A percentile compares a stretch with the other conserved stretches of the same genome.
Conservation (phyloP, 306 rosid genomes). For the Prunus persica region DNA sequence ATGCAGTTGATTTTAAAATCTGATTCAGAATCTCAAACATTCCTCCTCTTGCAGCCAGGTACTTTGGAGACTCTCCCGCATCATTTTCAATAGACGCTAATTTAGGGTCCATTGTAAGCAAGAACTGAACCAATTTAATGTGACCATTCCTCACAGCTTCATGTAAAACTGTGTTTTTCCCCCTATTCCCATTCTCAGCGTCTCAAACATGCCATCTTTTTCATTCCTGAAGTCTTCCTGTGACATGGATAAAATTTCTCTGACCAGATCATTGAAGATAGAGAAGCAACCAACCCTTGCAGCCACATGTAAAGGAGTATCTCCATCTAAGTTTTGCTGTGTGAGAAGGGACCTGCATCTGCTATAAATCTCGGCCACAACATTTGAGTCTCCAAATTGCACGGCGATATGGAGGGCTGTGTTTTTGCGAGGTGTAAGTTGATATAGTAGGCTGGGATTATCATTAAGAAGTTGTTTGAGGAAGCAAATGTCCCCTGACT, state of each 20-base stretch:
- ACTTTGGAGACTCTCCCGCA: not conserved
- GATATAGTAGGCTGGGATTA: not conserved
- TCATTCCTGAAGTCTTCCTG: not conserved
- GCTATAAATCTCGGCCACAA: not conserved
- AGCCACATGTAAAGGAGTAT: not conserved
- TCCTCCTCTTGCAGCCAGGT: slow-evolving; percentile 4
- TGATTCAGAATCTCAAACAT: not conserved
- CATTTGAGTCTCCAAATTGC: not conserved
- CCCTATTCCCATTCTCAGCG: not conserved
- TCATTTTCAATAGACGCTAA: not conserved
- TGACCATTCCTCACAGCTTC: not conserved
- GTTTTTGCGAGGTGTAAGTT: not conserved
- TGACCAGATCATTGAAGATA: not conserved
- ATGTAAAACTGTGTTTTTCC: not conserved
- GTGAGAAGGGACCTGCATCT: not conserved
- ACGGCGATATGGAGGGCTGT: not conserved
- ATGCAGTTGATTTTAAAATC: not conserved
- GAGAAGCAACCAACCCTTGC: slow-evolving; percentile 1
- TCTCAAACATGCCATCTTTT: not conserved
- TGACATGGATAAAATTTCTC: not conserved
- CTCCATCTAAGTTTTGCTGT: not conserved
- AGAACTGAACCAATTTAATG: not conserved
- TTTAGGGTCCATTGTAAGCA: not conserved
- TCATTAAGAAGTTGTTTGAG: slow-evolving; percentile 3
- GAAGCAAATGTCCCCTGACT: not conserved